phyloP scores from a whole-genome alignment of 1,284 basidiomycete genomes.

The Ceratobasidium sp. region DNA sequence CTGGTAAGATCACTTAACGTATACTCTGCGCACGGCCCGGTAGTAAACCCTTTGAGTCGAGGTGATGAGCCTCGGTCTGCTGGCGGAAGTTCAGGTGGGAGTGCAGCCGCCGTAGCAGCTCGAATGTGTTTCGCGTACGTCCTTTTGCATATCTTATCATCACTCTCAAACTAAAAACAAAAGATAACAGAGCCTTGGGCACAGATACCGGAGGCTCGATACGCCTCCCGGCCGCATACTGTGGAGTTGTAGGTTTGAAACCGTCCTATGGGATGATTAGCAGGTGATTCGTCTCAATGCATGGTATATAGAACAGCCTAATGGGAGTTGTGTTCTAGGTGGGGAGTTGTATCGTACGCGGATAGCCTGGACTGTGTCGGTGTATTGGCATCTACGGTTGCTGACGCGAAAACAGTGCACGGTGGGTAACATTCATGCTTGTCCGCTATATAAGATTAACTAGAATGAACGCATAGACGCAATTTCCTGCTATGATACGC shows the following conservation, averaged over 20 bases:
- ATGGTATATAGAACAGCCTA: constrained; percentile 1
- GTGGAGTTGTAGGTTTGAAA: constrained; percentile 91
- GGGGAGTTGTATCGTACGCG: constrained; percentile 93
- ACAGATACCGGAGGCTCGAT: constrained; percentile 98
- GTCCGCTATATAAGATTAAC: not conserved
- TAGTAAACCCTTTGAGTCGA: constrained; percentile 76
- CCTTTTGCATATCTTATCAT: constrained; percentile 7
- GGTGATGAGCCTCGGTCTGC: constrained; percentile 70
- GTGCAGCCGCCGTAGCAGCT: constrained; percentile 83
- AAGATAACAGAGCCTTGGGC: constrained; percentile 77
- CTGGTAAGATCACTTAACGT: constrained; percentile 75
- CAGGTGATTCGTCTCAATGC: constrained; percentile 63
- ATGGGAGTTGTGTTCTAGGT: constrained; percentile 62
- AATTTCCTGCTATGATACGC: constrained; percentile 74
- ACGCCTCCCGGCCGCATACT: constrained; percentile 93
- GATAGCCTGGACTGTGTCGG: constrained; percentile 97
- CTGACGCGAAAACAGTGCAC: constrained; percentile 69
- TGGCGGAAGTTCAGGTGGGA: constrained; percentile 87
- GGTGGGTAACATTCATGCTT: constrained; percentile 61
- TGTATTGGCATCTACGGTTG: constrained; percentile 73
- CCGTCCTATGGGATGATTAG: constrained; percentile 94
- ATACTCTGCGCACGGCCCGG: constrained; percentile 78
- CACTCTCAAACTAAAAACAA: not conserved
- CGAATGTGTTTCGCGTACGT: constrained; percentile 84
- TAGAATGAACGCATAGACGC: constrained; percentile 64